Evolutionary conservation across 306 rosid species (phyloP).

Genomic region (Fragaria iinumae): DNA sequence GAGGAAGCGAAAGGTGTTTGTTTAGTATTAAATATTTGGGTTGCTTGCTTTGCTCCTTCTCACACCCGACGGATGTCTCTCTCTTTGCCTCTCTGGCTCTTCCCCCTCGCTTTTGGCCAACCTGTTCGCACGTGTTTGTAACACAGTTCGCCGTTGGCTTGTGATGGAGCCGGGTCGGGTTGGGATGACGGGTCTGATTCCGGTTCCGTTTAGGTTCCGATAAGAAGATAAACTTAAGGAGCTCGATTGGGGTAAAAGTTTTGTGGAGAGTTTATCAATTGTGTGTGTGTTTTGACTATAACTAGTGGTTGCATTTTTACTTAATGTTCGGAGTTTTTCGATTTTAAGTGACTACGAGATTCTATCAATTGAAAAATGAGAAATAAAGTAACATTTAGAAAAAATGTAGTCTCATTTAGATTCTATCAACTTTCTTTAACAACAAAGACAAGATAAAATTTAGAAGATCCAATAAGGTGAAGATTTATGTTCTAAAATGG

Average conservation of each 20-base stretch:
- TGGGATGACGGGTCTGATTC: not conserved
- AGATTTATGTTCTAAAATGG: not conserved
- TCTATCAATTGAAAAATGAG: too few species aligned
- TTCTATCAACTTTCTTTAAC: too few species aligned
- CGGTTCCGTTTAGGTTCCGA: not conserved
- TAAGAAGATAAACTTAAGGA: not conserved
- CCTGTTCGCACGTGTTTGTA: slow-evolving; percentile 11
- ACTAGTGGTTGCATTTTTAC: too few species aligned
- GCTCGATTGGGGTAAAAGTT: too few species aligned
- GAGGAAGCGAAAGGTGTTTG: not conserved
- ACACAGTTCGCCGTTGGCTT: not conserved
- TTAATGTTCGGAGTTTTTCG: too few species aligned
- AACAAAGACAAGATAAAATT: not conserved
- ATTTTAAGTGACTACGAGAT: too few species aligned
- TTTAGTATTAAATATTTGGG: not conserved
- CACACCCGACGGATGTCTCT: slow-evolving; percentile 7
- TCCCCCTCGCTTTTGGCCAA: not conserved
- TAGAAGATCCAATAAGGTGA: not conserved
- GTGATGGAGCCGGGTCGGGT: not conserved
- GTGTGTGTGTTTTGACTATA: too few species aligned
- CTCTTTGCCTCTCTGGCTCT: slow-evolving; percentile 1
- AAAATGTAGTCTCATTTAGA: too few species aligned
- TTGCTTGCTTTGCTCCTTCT: slow-evolving; percentile 12
- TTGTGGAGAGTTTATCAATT: too few species aligned
- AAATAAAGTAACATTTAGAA: too few species aligned